These are phyloP conservation scores for Cucurbita argyrosperma DNA, from an alignment of 306 rosid genomes.

Conservation along the genomic window DNA sequence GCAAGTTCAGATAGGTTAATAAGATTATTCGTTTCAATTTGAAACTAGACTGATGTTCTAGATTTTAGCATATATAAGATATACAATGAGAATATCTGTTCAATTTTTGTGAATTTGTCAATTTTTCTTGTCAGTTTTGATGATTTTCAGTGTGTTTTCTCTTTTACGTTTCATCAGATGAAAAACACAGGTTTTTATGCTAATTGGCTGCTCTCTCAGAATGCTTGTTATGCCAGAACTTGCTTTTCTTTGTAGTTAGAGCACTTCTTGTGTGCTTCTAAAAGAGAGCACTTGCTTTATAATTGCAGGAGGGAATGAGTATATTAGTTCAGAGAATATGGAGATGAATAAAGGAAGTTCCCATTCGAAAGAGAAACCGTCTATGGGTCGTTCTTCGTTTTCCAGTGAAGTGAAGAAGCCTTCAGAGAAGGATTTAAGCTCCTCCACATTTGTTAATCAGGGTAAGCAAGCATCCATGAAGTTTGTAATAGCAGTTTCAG, in stretches of 20 bases:
- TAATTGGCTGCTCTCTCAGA: not conserved
- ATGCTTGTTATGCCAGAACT: not conserved
- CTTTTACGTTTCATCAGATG: not conserved
- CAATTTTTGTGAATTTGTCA: not conserved
- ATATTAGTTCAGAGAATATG: constrained; percentile 32
- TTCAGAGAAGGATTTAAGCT: constrained; percentile 29
- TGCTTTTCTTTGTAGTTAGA: not conserved
- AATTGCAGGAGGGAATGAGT: constrained; percentile 20
- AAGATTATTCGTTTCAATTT: not conserved
- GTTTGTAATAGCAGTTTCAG: not conserved
- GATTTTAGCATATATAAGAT: not conserved
- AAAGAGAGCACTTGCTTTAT: not conserved
- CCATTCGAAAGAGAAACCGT: constrained; percentile 34
- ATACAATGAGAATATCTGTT: not conserved
- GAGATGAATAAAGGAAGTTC: constrained; percentile 38
- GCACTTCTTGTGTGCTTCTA: not conserved
- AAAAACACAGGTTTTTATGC: not conserved
- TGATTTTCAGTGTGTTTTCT: not conserved
- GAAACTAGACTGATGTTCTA: not conserved
- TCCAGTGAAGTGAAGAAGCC: constrained; percentile 34
- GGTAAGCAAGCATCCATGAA: constrained; percentile 27
- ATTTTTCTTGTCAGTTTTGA: not conserved
- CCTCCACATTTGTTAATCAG: constrained; percentile 52
- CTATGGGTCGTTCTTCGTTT: constrained; percentile 32
- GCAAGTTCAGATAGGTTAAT: not conserved